Evolutionary conservation across 2,329 filamentous ascomycete genomes (phyloP).

Genomic region (Penicillium sp.): DNA sequence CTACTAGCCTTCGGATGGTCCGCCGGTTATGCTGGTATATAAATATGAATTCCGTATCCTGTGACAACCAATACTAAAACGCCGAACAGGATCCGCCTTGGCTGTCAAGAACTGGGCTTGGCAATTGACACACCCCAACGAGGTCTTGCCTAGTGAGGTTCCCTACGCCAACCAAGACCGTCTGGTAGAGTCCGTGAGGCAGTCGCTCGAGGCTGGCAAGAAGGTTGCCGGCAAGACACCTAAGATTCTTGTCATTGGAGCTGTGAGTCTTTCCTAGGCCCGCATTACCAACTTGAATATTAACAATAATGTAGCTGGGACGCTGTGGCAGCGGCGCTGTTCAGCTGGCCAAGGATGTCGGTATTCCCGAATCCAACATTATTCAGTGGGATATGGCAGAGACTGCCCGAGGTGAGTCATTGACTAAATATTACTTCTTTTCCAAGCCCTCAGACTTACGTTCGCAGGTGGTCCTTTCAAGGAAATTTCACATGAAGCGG

Average conservation of each 20-base stretch:
- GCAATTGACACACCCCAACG: conserved; percentile 70
- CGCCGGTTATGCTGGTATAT: conserved; percentile 66
- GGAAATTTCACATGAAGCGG: conserved; percentile 67
- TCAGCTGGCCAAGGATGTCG: conserved; percentile 72
- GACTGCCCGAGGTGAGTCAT: conserved; percentile 59
- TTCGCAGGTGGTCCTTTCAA: conserved; percentile 65
- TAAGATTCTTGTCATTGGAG: conserved; percentile 79
- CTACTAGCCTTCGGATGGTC: conserved; percentile 56
- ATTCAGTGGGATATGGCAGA: conserved; percentile 76
- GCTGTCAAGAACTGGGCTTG: conserved; percentile 79
- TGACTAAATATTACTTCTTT: neutral
- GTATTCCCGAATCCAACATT: conserved; percentile 68
- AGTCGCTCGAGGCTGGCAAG: conserved; percentile 64
- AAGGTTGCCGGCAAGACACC: conserved; percentile 68
- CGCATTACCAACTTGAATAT: neutral
- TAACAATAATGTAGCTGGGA: conserved; percentile 32
- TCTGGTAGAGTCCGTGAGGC: conserved; percentile 72
- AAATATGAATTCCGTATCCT: neutral
- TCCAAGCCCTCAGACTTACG: conserved; percentile 13
- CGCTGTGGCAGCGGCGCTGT: conserved; percentile 84
- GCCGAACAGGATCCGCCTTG: conserved; percentile 59
- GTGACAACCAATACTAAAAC: conserved; percentile 7
- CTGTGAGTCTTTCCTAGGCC: conserved; percentile 40
- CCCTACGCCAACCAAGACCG: conserved; percentile 67
- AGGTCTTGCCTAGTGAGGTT: conserved; percentile 62